phyloP scores from a whole-genome alignment of 345 rosid genomes.

The Linum tenue region DNA sequence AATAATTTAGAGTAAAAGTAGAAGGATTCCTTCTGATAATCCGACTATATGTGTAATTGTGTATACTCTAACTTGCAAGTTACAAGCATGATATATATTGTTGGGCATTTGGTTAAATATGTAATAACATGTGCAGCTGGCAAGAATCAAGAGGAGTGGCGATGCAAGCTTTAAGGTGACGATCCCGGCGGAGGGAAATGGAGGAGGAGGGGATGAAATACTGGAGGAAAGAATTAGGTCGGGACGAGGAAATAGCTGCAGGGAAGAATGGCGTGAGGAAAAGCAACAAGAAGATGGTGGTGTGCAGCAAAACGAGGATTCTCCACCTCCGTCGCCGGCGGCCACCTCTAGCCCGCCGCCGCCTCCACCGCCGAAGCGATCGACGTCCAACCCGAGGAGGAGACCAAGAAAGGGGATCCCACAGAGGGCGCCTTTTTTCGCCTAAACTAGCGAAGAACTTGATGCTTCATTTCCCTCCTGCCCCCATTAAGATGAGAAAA shows the following conservation, averaged over 20 bases:
- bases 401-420: conserved; percentile 37
- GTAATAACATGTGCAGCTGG: conserved; percentile 12
- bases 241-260: conserved; percentile 10
- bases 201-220: conserved; percentile 14
- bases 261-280: conserved; percentile 30
- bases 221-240: conserved; percentile 9
- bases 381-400: conserved; percentile 1
- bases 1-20: no score
- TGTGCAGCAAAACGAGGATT: no score
- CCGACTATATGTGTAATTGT: no score
- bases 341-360: conserved; percentile 6
- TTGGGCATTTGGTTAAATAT: not conserved
- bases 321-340: conserved; percentile 2
- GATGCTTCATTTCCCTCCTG: conserved; percentile 1
- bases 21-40: no score
- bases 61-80: no score
- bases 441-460: not conserved
- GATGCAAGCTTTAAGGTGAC: conserved; percentile 19
- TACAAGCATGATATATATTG: not conserved
- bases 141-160: conserved; percentile 20
- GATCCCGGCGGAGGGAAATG: conserved; percentile 10
- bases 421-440: conserved; percentile 29
- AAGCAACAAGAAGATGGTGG: conserved; percentile 12
- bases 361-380: conserved; percentile 20
- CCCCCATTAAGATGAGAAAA: no score